Evolutionary conservation across 1,139 yeast species (phyloP), one percentile per base, ranked within the genome.

Genomic region (Saccharomyces uvarum): DNA sequence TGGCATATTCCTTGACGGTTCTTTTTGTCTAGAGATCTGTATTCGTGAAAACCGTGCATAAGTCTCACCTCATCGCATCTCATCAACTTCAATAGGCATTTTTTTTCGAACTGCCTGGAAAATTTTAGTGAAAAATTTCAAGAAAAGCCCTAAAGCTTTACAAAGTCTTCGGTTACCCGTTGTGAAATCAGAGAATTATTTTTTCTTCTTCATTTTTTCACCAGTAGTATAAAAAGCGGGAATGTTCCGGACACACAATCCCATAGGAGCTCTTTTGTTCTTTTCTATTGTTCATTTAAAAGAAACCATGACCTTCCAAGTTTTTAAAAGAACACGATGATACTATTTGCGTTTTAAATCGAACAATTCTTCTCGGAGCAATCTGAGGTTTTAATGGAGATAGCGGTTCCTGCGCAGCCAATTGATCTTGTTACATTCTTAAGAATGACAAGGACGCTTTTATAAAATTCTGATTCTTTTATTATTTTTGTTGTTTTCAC

Each of bases 391-490:
- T 67, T 68, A 57, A 62, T 68, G 72, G 72, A 64, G 72, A 68
- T 51, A 56, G 69, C 65, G 70, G 70, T 65, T 61, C 70, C 71
- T 62, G 64, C 70, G 71, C 71, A 67, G 68, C 61, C 14, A 58
- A 59, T 61, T 62, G 54, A 67, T 66, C 72, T 68, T 68, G 72
- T 68, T 68, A 68, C 71, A 67, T 65, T 67, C 67, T 61, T 54
- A 51, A 32, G 66, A 59, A 59, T 56, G 58, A 56, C 62, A 59
- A 64, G 70, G 70, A 66, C 71, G 67, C 68, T 62, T 32, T 53
- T 68, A 67, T 63, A 60, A 67, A 64, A 68, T 67, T 68, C 71
- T 68, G 71, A 68, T 68, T 66, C 71, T 67, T 67, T 63, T 54
- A 50, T 27, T 24, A 24, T 28, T 27, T 21, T 42, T 48, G 32